Percentiles rank a stretch among this genome's conserved stretches.
These are phyloP conservation scores for Ustilago bromivora DNA, from an alignment of 1,284 basidiomycete species.

Conservation along the genomic window DNA sequence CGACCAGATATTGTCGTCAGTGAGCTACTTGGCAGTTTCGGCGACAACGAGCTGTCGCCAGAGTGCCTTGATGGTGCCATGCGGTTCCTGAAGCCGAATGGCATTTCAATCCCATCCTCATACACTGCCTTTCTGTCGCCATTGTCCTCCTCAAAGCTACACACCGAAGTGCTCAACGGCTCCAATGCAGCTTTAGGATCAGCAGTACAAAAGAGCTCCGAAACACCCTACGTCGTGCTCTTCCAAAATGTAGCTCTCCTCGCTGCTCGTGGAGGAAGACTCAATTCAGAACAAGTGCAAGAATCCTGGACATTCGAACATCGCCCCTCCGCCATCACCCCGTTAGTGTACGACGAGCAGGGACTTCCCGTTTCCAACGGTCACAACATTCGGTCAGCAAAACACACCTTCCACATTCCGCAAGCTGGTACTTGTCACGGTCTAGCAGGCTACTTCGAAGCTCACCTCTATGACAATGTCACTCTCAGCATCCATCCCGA, in stretches of 20 bases:
- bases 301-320: conserved; percentile 99
- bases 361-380: conserved; percentile 71
- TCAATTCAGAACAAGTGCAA: conserved; percentile 81
- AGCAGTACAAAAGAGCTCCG: conserved; percentile 74
- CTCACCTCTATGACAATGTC: conserved; percentile 87
- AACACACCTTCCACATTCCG: conserved; percentile 86
- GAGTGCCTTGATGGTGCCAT: conserved; percentile 97
- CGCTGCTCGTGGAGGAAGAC: conserved; percentile 73
- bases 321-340: conserved; percentile 57
- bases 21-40: conserved; percentile 95
- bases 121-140: conserved; percentile 96
- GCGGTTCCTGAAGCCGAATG: conserved; percentile 77
- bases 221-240: conserved; percentile 99
- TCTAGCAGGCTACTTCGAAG: conserved; percentile 98
- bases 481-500: conserved; percentile 94
- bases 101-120: conserved; percentile 94
- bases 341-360: conserved; percentile 46
- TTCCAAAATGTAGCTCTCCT: conserved; percentile 80
- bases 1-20: conserved; percentile 92
- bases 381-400: conserved; percentile 70
- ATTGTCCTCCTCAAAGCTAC: conserved; percentile 89
- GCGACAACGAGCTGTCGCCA: conserved; percentile 97
- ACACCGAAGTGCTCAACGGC: conserved; percentile 41
- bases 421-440: conserved; percentile 95
- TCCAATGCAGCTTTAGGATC: conserved; percentile 31